These are phyloP conservation scores for Vitis cinerea DNA, from an alignment of 164 flowering plant species.

Conservation along the genomic window DNA sequence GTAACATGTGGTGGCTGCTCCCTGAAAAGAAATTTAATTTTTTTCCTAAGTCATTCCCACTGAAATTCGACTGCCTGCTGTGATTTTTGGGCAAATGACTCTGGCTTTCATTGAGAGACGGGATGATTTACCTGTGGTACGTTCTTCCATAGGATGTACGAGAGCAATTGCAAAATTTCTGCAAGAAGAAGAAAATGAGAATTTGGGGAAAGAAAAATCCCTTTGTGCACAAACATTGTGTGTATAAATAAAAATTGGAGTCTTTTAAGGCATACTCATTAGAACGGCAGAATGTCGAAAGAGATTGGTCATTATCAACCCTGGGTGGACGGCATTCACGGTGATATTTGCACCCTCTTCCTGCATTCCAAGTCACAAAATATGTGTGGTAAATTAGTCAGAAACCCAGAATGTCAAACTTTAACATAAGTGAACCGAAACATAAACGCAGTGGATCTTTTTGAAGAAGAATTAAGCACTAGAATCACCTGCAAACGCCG, in stretches of 20 bases:
- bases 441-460: too few relatives aligned
- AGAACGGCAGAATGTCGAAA: constrained; percentile 52
- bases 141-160: constrained; percentile 73
- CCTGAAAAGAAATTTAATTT: constrained; percentile 37
- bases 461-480: too few relatives aligned
- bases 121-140: constrained; percentile 71
- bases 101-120: neutral
- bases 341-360: constrained; percentile 82
- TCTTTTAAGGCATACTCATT: constrained; percentile 48
- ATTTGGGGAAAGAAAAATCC: neutral
- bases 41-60: too few relatives aligned
- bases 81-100: too few relatives aligned
- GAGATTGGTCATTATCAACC: constrained; percentile 83
- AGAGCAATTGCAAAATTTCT: constrained; percentile 51
- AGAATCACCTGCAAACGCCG: constrained; percentile 66
- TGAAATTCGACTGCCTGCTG: too few relatives aligned
- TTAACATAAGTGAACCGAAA: too few relatives aligned
- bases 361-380: constrained; percentile 32
- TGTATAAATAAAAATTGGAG: neutral
- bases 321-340: constrained; percentile 89
- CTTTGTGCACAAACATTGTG: too few relatives aligned
- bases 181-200: constrained; percentile 19
- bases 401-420: too few relatives aligned
- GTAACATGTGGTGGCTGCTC: constrained; percentile 93
- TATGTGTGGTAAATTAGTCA: too few relatives aligned